Conservation (phyloP, 176 grass and related monocot species). For the Triticum urartu region DNA sequence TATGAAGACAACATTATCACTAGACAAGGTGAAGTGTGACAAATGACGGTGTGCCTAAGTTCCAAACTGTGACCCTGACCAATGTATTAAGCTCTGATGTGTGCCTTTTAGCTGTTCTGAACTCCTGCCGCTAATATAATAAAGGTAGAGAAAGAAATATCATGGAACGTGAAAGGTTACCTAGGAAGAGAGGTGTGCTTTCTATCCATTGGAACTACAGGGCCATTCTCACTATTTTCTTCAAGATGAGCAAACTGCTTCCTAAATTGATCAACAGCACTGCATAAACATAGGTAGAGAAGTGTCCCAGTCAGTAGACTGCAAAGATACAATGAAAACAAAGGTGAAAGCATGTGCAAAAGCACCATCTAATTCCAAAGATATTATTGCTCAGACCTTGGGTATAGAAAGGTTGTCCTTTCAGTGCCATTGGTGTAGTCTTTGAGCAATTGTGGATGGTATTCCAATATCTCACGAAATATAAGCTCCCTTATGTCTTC, state of each 20-base stretch:
- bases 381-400: slow-evolving; percentile 55
- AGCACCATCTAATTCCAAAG: slow-evolving; percentile 29
- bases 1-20: neutral
- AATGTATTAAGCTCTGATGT: neutral
- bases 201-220: slow-evolving; percentile 70
- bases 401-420: slow-evolving; percentile 94
- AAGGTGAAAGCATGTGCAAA: slow-evolving; percentile 7
- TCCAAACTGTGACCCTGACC: neutral
- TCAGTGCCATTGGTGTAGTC: slow-evolving; percentile 92
- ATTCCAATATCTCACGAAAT: slow-evolving; percentile 94
- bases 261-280: slow-evolving; percentile 92
- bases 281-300: slow-evolving; percentile 39
- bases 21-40: neutral
- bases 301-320: slow-evolving; percentile 11
- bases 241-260: slow-evolving; percentile 95
- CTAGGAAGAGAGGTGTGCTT: slow-evolving; percentile 96
- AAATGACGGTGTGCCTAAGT: neutral
- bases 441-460: slow-evolving; percentile 94
- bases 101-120: neutral
- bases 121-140: neutral
- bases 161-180: slow-evolving; percentile 42
- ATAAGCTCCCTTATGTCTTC: slow-evolving; percentile 96
- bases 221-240: slow-evolving; percentile 74
- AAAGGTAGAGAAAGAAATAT: slow-evolving; percentile 6
- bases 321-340: slow-evolving; percentile 2